Evolutionary conservation across 2,329 filamentous ascomycete species (phyloP), one percentile per base, ranked within the genome.

Genomic region (Orbilia brochopaga): DNA sequence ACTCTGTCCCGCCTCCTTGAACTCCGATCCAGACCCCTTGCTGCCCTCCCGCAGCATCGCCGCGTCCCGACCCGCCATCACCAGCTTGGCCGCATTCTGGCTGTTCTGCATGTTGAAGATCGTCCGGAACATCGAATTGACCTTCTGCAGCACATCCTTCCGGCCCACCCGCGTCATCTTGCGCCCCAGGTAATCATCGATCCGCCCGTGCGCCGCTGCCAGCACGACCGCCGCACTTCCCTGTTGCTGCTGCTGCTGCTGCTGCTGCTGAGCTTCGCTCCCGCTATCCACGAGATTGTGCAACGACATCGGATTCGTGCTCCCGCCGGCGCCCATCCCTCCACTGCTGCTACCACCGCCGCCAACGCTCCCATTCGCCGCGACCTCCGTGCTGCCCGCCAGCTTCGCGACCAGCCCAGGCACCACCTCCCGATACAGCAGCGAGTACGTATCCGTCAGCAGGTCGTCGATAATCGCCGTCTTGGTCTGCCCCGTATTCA

Each of bases 401-500:
- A 79, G 67, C 80, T 77, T 76, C 78, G 69, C 82, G 80, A n/a
- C 79, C 78, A 27, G 82, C 82, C 82, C 83, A 46, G 85, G 85
- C 1, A 86, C 86, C 54, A 92, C 81, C 30, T 88, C 85, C 17
- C 84, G 83, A 78, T 91, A 94, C 15, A 96, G 82, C 54, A 87
- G 84, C 0, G 90, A 89, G 79, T 96, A 99, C 54, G 90, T 88
- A 79, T 99, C 94, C 21, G 88, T 90, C 74, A 97, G 90, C n/a
- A 97, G 84, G 77, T 99, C 94, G 76, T 99, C 94, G 50, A 97
- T 93, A 8, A 88, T 84, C 0, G 87, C 85, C 0, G 89, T 85
- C 79, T 96, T 97, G 85, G 95, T 94, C 6, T 96, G 83, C 52
- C 88, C 89, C 44, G 88, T 88, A 78, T 99, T 99, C 50, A 97